phyloP scores from a whole-genome alignment of 176 grass and related monocot species.

The Cymbopogon citratus region DNA sequence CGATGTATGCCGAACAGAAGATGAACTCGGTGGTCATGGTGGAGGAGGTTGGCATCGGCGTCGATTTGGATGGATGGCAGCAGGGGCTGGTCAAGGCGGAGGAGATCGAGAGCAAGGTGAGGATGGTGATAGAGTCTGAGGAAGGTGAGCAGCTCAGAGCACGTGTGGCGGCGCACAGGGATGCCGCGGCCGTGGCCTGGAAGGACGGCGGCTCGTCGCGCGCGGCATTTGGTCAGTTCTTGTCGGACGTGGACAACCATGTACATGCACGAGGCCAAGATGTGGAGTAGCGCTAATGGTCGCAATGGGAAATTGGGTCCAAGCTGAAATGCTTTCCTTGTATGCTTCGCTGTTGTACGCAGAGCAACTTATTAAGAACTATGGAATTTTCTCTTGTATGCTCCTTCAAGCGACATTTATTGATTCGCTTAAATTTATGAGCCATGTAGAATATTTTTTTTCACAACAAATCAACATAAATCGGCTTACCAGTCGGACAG shows the following conservation, averaged over 20 bases:
- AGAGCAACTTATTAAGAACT: too few relatives aligned
- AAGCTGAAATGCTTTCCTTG: neutral
- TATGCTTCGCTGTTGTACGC: too few relatives aligned
- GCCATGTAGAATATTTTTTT: too few relatives aligned
- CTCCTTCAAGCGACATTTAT: too few relatives aligned
- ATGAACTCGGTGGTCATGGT: conserved; percentile 53
- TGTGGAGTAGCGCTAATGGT: too few relatives aligned
- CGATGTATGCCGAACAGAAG: conserved; percentile 46
- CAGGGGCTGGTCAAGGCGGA: neutral
- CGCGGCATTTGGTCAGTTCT: neutral
- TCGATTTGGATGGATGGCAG: conserved; percentile 20
- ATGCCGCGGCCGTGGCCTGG: neutral
- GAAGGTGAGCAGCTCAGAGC: neutral
- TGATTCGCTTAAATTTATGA: too few relatives aligned
- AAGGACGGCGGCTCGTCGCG: neutral
- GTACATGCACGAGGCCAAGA: neutral
- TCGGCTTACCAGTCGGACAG: too few relatives aligned
- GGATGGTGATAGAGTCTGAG: conserved; percentile 24
- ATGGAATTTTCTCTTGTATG: too few relatives aligned
- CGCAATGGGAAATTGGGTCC: too few relatives aligned
- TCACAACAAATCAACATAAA: too few relatives aligned
- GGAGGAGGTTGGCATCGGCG: conserved; percentile 23
- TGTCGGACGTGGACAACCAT: neutral
- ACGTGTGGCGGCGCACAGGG: neutral
- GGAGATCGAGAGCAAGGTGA: conserved; percentile 34